Evolutionary conservation across 805 yeast species (phyloP).

Genomic region (Wickerhamiella siamensis): DNA sequence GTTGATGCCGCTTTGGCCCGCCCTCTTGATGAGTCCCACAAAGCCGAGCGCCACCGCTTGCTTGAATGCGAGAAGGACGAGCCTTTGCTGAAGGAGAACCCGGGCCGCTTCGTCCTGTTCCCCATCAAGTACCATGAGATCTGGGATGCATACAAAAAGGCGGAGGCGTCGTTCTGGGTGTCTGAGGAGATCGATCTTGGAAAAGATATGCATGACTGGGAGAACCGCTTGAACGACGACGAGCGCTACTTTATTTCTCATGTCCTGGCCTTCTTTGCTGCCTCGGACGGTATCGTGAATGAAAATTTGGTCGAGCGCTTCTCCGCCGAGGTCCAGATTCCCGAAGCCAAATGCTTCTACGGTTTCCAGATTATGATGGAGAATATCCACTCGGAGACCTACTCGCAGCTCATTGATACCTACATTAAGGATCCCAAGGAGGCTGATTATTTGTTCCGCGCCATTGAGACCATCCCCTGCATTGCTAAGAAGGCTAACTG

Average conservation of each 20-base stretch:
- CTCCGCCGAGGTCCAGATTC: conserved; percentile 90
- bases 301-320: conserved; percentile 96
- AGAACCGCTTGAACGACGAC: conserved; percentile 69
- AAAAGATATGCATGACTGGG: conserved; percentile 90
- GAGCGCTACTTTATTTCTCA: conserved; percentile 87
- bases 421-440: conserved; percentile 94
- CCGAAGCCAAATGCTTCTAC: conserved; percentile 97
- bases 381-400: conserved; percentile 95
- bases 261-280: conserved; percentile 94
- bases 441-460: conserved; percentile 79
- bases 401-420: conserved; percentile 85
- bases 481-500: conserved; percentile 96
- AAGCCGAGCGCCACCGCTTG: conserved; percentile 30
- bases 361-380: conserved; percentile 99
- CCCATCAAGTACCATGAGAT: conserved; percentile 95
- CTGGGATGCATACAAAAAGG: conserved; percentile 98
- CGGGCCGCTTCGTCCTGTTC: conserved; percentile 78
- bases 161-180: conserved; percentile 99
- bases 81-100: conserved; percentile 76
- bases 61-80: conserved; percentile 72
- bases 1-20: conserved; percentile 12
- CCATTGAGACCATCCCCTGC: conserved; percentile 91
- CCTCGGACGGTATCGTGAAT: conserved; percentile 96
- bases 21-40: conserved; percentile 16
- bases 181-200: conserved; percentile 96